A percentile compares a stretch with the other conserved stretches of the same genome.
These are phyloP conservation scores for Pythium periplocum DNA, from an alignment of 352 stramenopile genomes.

Conservation along the genomic window DNA sequence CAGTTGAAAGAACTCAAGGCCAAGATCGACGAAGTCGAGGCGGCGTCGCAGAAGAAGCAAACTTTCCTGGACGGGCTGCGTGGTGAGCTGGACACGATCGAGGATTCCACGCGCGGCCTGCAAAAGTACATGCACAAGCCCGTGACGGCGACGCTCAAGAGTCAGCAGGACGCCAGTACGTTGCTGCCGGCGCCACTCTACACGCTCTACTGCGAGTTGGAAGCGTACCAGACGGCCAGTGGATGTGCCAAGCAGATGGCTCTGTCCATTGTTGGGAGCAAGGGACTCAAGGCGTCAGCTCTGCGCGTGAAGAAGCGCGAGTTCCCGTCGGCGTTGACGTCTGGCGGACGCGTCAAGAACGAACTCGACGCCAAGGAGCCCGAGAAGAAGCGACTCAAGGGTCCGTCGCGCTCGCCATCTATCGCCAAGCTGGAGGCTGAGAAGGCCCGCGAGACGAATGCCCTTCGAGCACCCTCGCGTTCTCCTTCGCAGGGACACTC, in stretches of 20 bases:
- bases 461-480: conserved; percentile 31
- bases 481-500: conserved; percentile 40
- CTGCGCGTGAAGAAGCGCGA: conserved; percentile 24
- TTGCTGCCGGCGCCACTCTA: conserved; percentile 58
- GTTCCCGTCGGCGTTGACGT: conserved; percentile 26
- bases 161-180: conserved; percentile 35
- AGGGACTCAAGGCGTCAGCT: conserved; percentile 9
- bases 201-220: conserved; percentile 64
- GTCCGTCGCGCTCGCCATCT: conserved; percentile 25
- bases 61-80: conserved; percentile 49
- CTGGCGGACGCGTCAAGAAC: conserved; percentile 13
- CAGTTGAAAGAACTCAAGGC: conserved; percentile 58
- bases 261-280: conserved; percentile 47
- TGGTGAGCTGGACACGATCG: conserved; percentile 41
- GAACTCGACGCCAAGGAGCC: conserved; percentile 1
- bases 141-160: conserved; percentile 29
- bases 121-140: conserved; percentile 57
- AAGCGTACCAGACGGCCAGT: conserved; percentile 60
- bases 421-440: conserved; percentile 1
- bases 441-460: conserved; percentile 5
- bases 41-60: conserved; percentile 51
- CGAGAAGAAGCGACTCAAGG: conserved; percentile 38
- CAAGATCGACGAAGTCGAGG: conserved; percentile 54
- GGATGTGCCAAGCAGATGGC: conserved; percentile 38
- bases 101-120: conserved; percentile 49